These are phyloP conservation scores for Euptelea pleiosperma DNA, from an alignment of 164 flowering plant species.

Conservation along the genomic window DNA sequence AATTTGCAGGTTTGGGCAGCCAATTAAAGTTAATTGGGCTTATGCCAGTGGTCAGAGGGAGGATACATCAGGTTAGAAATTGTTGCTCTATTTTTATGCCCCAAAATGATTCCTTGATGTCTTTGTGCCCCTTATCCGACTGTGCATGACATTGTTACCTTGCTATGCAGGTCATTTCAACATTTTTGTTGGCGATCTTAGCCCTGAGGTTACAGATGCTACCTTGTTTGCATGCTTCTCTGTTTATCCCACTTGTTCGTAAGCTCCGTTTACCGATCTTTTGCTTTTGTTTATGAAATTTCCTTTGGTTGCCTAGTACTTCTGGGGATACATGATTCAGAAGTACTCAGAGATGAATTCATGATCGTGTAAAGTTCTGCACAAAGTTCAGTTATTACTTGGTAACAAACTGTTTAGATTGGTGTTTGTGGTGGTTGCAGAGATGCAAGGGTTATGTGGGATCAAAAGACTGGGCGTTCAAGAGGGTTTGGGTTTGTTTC, in stretches of 20 bases:
- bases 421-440: conserved; percentile 24
- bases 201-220: conserved; percentile 98
- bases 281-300: no score
- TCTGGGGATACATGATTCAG: background rate
- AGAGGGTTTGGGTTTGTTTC: conserved; percentile 99
- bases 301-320: background rate
- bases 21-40: conserved; percentile 83
- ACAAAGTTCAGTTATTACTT: background rate
- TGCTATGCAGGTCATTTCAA: conserved; percentile 74
- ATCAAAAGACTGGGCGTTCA: conserved; percentile 94
- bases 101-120: background rate
- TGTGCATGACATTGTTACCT: background rate
- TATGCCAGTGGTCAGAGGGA: conserved; percentile 74
- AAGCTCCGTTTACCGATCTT: conserved; percentile 33
- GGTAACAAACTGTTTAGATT: background rate
- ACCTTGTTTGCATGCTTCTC: conserved; percentile 88
- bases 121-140: no score
- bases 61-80: conserved; percentile 53
- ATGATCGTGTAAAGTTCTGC: no score
- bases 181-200: conserved; percentile 96
- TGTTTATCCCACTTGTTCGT: conserved; percentile 93
- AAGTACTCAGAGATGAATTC: no score
- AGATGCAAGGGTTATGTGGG: conserved; percentile 88
- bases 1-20: conserved; percentile 71
- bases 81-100: background rate